Evolutionary conservation across 2,329 filamentous ascomycete genomes (phyloP).

Genomic region (Aspergillus sp.): DNA sequence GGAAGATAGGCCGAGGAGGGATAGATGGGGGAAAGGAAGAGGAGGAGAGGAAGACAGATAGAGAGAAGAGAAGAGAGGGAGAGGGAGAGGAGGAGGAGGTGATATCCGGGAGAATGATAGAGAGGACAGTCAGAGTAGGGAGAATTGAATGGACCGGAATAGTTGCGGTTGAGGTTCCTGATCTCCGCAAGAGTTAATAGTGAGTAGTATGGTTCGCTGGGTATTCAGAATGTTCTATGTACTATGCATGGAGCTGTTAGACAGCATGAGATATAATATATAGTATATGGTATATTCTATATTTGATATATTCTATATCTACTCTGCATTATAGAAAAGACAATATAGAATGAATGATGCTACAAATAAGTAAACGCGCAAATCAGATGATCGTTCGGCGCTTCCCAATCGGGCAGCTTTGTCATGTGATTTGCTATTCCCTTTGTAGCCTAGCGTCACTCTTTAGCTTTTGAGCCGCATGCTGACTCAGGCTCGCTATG

Average conservation of each 20-base stretch:
- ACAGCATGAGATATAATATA: no score
- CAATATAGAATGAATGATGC: background rate
- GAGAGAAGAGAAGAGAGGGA: conserved; percentile 8
- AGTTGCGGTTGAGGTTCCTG: no score
- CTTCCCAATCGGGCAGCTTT: conserved; percentile 8
- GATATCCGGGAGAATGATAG: conserved; percentile 20
- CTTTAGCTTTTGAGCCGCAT: conserved; percentile 43
- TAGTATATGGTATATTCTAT: background rate
- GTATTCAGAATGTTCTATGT: no score
- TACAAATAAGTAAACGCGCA: conserved; percentile 7
- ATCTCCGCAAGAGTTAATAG: no score
- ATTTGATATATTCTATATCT: background rate
- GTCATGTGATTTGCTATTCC: conserved; percentile 23
- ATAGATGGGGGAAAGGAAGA: conserved; percentile 7
- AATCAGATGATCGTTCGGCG: conserved; percentile 18
- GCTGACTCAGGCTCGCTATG: conserved; percentile 14
- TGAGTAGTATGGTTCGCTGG: no score
- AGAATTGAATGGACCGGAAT: conserved; percentile 11
- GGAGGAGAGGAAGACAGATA: conserved; percentile 10
- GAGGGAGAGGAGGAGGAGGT: conserved; percentile 21
- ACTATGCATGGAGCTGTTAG: no score
- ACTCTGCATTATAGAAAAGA: background rate
- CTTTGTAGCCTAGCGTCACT: conserved; percentile 12
- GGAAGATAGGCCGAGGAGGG: no score
- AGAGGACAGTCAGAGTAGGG: conserved; percentile 20